Evolutionary conservation across 1,284 basidiomycete species (phyloP), one percentile per base, ranked within the genome.

Genomic region (Sanguinoderma infundibulare): DNA sequence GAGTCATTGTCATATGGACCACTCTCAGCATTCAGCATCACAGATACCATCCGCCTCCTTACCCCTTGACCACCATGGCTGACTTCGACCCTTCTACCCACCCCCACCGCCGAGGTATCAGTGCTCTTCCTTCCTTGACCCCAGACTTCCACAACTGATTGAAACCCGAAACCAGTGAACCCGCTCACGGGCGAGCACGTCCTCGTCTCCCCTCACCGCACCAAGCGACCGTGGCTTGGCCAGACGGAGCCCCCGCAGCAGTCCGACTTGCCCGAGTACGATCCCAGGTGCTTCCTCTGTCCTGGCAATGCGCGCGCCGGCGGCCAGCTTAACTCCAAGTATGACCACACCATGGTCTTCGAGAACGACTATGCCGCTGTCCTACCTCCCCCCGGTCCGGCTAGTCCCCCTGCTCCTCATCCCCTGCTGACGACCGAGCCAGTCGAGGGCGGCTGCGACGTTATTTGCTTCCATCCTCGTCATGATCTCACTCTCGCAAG

Each of bases 401-500:
- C 70, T 14, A 69, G 83, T 0, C 84, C 85, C 2, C 60, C 70
- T 2, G 69, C 81, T 0, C 73, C 79, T 0, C 89, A 92, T 66
- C 86, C 86, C 0, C 77, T 98, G 50, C 83, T 97, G 61, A 83
- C 80, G 2, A 79, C 83, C 0, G 81, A 91, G 63, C 90, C 95
- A 0, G 85, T 95, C 0, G 82, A 92, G 57, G 96, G 96, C 9
- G 83, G 83, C 22, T 98, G 95, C 76, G 94, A 95, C 73, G 96
- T 98, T 30, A 75, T 98, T 60, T 87, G 94, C 72, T 98, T 96
- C 77, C 90, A 95, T 73, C 95, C 94, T 1, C 79, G 90, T 52
- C 96, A 98, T 74, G 93, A 97, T 73, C 79, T 97, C n/a, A 96
- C 95, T 1, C 84, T 98, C 24, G 90, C 96, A 0, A 85, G 89